These are phyloP conservation scores for Mycena sp. DNA, from an alignment of 1,284 basidiomycete species.

Conservation along the genomic window DNA sequence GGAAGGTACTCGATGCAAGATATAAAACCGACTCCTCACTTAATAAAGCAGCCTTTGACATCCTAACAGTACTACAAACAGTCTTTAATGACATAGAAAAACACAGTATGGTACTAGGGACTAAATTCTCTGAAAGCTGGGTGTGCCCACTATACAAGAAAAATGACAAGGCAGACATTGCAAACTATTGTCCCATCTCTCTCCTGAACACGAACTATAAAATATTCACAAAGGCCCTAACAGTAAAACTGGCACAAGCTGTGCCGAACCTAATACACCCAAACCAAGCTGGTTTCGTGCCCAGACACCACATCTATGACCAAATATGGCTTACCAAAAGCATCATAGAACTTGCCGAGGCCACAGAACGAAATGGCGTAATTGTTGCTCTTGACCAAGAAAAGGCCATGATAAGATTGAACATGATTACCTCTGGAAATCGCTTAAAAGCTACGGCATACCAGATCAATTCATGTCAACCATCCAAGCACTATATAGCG, in stretches of 20 bases:
- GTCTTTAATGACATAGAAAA: constrained; percentile 23
- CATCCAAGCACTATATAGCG: constrained; percentile 31
- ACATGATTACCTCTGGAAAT: constrained; percentile 29
- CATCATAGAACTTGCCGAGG: constrained; percentile 34
- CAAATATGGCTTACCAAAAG: constrained; percentile 29
- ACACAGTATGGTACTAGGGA: constrained; percentile 2
- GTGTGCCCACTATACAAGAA: constrained; percentile 1
- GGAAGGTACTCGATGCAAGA: constrained; percentile 4
- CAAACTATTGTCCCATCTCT: constrained; percentile 22
- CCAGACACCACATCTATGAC: constrained; percentile 29
- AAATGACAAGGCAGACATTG: constrained; percentile 11
- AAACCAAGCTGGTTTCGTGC: constrained; percentile 36
- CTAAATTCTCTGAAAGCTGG: constrained; percentile 12
- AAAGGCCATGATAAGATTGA: too few species aligned
- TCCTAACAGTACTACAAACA: not conserved
- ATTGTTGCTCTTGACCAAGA: too few species aligned
- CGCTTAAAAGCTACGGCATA: constrained; percentile 19
- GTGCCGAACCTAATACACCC: constrained; percentile 22
- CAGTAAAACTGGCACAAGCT: constrained; percentile 23
- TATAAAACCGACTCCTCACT: not conserved
- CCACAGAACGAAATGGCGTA: constrained; percentile 24
- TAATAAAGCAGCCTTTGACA: not conserved
- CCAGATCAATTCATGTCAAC: constrained; percentile 26
- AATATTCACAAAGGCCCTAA: constrained; percentile 26
- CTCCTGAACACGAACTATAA: constrained; percentile 28